phyloP scores from a whole-genome alignment of 2,329 filamentous ascomycete genomes.

The Diaporthe capsici region DNA sequence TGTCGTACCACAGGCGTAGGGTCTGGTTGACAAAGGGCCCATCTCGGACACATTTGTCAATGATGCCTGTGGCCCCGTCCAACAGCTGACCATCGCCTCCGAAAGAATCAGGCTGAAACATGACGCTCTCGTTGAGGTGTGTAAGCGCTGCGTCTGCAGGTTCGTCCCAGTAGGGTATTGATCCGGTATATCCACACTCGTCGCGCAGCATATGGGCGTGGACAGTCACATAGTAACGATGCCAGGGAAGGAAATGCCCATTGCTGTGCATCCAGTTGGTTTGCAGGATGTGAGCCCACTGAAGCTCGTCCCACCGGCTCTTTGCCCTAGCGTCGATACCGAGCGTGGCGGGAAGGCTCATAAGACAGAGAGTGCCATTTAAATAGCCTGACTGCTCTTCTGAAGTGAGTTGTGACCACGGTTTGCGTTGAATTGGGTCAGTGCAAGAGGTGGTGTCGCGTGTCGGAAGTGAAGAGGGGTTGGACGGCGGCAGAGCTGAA shows the following conservation, averaged over 20 bases:
- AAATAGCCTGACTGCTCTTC: constrained; percentile 20
- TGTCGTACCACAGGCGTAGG: neutral
- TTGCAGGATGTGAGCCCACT: constrained; percentile 34
- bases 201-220: constrained; percentile 50
- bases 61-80: neutral
- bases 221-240: constrained; percentile 50
- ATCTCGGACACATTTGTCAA: constrained; percentile 48
- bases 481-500: constrained; percentile 4
- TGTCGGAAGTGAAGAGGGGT: neutral
- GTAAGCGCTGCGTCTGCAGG: constrained; percentile 42
- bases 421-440: constrained; percentile 7
- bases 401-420: constrained; percentile 6
- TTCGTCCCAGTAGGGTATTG: constrained; percentile 53
- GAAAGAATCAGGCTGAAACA: constrained; percentile 52
- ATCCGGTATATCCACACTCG: constrained; percentile 51
- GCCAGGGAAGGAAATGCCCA: constrained; percentile 53
- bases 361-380: constrained; percentile 14
- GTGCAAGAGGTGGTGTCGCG: neutral
- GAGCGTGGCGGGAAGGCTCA: constrained; percentile 8
- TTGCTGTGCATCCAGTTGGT: constrained; percentile 44
- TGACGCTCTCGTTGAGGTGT: constrained; percentile 42
- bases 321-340: constrained; percentile 1
- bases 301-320: constrained; percentile 30
- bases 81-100: constrained; percentile 49
- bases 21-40: constrained; percentile 22